Evolutionary conservation across 768 basidiomycete species (phyloP).

Genomic region (Pseudohyphozyma bogoriensis): DNA sequence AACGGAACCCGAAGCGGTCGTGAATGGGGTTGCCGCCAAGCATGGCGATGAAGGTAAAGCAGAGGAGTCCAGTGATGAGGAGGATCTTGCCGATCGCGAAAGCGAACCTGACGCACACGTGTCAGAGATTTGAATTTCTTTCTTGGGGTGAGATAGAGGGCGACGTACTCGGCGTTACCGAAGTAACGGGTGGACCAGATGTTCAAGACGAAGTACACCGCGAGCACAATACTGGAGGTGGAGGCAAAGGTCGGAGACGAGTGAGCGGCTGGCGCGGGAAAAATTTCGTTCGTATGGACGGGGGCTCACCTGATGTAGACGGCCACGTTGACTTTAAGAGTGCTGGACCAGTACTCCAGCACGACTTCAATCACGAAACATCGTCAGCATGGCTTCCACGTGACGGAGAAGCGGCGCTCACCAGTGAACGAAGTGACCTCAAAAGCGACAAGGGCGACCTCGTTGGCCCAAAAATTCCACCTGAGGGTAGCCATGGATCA

Average conservation of each 20-base stretch:
- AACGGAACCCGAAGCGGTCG: conserved; percentile 34
- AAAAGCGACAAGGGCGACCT: conserved; percentile 33
- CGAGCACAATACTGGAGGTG: not conserved
- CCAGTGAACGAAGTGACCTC: conserved; percentile 1
- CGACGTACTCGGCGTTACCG: conserved; percentile 30
- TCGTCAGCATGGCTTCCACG: no score
- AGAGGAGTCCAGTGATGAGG: conserved; percentile 37
- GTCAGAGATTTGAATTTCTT: conserved; percentile 35
- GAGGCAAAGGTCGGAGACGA: not conserved
- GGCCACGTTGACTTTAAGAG: not conserved
- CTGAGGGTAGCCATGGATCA: no score
- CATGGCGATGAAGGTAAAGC: conserved; percentile 34
- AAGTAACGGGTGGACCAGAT: not conserved
- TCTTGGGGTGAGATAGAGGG: conserved; percentile 37
- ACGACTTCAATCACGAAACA: conserved; percentile 19
- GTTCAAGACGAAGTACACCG: not conserved
- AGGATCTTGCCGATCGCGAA: conserved; percentile 39
- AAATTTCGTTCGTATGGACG: no score
- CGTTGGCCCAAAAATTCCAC: conserved; percentile 36
- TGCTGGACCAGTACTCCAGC: conserved; percentile 33
- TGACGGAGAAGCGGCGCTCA: no score
- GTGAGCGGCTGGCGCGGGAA: not conserved
- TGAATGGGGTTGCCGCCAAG: not conserved
- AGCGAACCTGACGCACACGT: conserved; percentile 40
- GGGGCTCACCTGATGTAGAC: not conserved